These are phyloP conservation scores for Aspergillus nidulans DNA, from an alignment of 495 filamentous ascomycete species.

Conservation along the genomic window DNA sequence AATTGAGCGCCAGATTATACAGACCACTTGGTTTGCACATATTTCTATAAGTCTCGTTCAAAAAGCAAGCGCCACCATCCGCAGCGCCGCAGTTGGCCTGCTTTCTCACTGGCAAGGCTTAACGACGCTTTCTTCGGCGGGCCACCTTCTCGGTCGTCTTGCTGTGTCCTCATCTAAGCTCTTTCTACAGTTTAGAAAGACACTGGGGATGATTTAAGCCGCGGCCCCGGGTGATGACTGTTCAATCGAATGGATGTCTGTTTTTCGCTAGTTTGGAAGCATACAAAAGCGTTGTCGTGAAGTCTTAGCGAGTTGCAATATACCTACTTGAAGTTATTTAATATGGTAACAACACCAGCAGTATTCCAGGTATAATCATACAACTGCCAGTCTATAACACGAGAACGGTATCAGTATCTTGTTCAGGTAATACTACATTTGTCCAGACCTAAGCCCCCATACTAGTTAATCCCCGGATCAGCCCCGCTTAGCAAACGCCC, in stretches of 20 bases:
- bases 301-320: not conserved
- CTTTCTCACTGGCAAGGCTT: constrained; percentile 7
- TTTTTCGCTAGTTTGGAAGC: not conserved
- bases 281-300: not conserved
- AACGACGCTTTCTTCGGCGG: constrained; percentile 10
- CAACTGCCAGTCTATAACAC: no score
- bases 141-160: constrained; percentile 12
- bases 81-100: not conserved
- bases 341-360: not conserved
- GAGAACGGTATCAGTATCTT: no score
- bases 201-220: constrained; percentile 15
- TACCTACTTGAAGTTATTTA: not conserved
- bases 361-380: not conserved
- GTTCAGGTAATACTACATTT: no score
- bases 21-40: no score
- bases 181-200: constrained; percentile 13
- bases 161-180: constrained; percentile 14
- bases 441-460: not conserved
- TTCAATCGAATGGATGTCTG: not conserved
- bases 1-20: not conserved
- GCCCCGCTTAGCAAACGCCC: not conserved
- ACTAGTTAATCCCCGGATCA: not conserved
- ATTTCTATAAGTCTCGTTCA: not conserved
- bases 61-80: not conserved
- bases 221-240: not conserved